Base-by-base conservation (phyloP, 1,284 basidiomycete genomes). In the Anthracocystis setariae region DNA sequence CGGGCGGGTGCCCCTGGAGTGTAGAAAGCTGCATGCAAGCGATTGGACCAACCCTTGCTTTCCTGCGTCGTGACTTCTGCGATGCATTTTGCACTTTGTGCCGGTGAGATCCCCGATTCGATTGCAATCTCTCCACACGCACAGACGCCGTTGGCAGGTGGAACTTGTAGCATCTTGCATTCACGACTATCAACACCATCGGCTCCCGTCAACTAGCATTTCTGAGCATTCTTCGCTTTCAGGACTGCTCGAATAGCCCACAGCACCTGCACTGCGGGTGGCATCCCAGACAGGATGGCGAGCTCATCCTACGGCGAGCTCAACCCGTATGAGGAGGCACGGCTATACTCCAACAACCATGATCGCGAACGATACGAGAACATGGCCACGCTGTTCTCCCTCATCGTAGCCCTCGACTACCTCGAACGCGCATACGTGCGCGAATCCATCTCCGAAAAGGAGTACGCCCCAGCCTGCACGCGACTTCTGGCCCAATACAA, bases 381-480 rank as follows among this genome's bases (percentile, higher is more conserved):
- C 32, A 87, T 93, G 33, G 91, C 93, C 1, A 98, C 93, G 8
- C 86, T 98, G 5, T 98, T 92, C 79, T 91, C 92, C 24, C 91
- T 98, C 77, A 90, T 97, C 62, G 90, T 95, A 50, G 88, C 91
- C 1, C 86, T 99, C 24, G 94, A 98, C 81, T 96, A 94, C 80
- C 89, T 98, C 24, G 95, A 98, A 83, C 87, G 93, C 35, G 95
- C 94, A 3, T 98, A 97, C 83, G 91, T 98, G 29, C 88, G 94
- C 32, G 46, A 98, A 85, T 90, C 91, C 0, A 91, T 98, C 55
- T 90, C 89, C 18, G 91, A 93, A 9, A 90, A 90, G 49, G 92
- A 97, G 91, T 98, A 98, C 84, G 94, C 93, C 59, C 94, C 93
- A 59, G 93, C 93, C 69, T 98, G 95, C 82, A 93, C 92, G 17